Base-by-base conservation (phyloP, 768 basidiomycete species). In the Stropharia rugosoannulata region DNA sequence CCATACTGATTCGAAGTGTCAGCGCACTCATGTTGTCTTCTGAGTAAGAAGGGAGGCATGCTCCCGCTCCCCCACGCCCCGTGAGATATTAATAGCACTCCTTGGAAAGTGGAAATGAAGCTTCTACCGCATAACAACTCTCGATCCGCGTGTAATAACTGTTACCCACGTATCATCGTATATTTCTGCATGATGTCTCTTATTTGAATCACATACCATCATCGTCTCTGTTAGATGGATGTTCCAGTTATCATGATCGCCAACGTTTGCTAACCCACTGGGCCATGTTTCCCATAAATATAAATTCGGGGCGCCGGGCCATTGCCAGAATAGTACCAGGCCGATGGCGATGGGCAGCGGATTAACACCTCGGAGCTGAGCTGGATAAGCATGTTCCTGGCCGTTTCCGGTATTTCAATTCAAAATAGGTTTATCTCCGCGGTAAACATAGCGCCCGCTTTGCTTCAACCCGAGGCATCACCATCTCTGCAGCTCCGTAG, bases 311-410 rank as follows among this genome's bases (percentile, higher is more conserved):
- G 11, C 15, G 25, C 9, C 9, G 16, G 39, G 8, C 11, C 0
- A 29, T 8, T 43, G 5, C n/a, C 22, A 16, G 10, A 16, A 18
- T 43, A 16, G 18, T 42, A 15, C 16, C 22, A 51, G 8, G 42
- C 42, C 42, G 18, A 22, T 18, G 9, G 16, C 10, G 40, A 51
- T 38, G 12, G 40, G 12, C 6, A 32, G 29, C 29, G 41, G 22
- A 51, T 25, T 16, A 51, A 51, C 25, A 19, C 50, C 50, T 51
- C 50, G 50, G 50, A 51, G 39, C 16, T 42, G 35, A 49, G 22
- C 19, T 25, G 16, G 42, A 41, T 42, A 51, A 16, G 39, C 19
- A 51, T 39, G 5, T 29, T 3, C 40, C 29, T 19, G 42, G 6
- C 42, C 27, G 25, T 51, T 42, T 16, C 25, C 50, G 40, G 50